These are phyloP conservation scores for Rhodamnia argentea DNA, from an alignment of 345 rosid species.

Conservation along the genomic window DNA sequence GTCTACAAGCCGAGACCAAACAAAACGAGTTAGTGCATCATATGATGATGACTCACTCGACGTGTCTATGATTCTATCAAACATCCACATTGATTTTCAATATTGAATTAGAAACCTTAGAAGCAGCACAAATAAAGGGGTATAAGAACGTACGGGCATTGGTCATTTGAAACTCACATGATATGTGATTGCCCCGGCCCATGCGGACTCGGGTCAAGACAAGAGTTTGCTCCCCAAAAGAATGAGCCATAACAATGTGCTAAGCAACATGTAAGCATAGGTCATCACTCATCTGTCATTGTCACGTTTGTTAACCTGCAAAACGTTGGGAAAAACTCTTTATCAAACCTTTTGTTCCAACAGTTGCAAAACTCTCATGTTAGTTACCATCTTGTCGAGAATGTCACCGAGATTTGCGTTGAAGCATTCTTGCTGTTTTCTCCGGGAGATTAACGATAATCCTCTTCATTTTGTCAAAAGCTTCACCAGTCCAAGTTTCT, in stretches of 20 bases:
- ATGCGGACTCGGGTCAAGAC: background rate
- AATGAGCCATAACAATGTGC: background rate
- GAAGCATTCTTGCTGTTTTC: background rate
- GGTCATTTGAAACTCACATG: background rate
- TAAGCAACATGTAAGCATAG: background rate
- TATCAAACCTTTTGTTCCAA: background rate
- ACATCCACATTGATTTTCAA: background rate
- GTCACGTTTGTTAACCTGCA: background rate
- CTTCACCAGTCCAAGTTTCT: background rate
- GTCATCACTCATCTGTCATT: background rate
- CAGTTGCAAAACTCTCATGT: background rate
- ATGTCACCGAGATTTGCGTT: background rate
- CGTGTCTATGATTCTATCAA: background rate
- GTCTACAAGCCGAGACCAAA: too few relatives aligned
- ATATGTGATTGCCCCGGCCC: accelerated
- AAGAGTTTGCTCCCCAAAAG: background rate
- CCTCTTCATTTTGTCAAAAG: background rate
- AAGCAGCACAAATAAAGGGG: background rate
- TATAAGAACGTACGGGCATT: background rate
- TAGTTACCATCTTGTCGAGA: background rate
- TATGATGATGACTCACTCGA: background rate
- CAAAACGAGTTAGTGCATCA: too few relatives aligned
- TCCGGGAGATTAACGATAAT: background rate
- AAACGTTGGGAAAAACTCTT: background rate
- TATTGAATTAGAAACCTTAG: background rate